These are phyloP conservation scores for Pseudogymnoascus sp. DNA, from an alignment of 2,329 filamentous ascomycete species.

Conservation along the genomic window DNA sequence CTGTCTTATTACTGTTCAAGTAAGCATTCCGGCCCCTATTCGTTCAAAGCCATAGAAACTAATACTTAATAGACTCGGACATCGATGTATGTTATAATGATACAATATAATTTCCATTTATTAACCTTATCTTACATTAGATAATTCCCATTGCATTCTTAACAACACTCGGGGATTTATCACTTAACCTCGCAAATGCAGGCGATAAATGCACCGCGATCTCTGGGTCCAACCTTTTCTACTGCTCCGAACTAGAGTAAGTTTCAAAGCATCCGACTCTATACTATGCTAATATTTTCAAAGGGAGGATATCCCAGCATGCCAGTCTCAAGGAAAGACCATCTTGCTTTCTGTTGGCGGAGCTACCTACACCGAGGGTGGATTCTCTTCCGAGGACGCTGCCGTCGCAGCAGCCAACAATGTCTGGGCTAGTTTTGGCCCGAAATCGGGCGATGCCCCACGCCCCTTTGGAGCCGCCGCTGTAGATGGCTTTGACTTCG, in stretches of 20 bases:
- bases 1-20: constrained; percentile 52
- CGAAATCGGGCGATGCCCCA: constrained; percentile 38
- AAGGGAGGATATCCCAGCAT: constrained; percentile 44
- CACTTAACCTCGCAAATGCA: constrained; percentile 58
- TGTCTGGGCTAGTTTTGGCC: constrained; percentile 66
- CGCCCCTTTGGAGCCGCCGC: constrained; percentile 60
- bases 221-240: constrained; percentile 47
- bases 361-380: constrained; percentile 60
- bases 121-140: constrained; percentile 28
- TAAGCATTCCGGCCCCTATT: constrained; percentile 29
- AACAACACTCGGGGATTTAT: constrained; percentile 44
- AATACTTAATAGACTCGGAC: constrained; percentile 33
- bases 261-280: constrained; percentile 21
- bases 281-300: constrained; percentile 7
- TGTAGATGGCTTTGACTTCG: constrained; percentile 70
- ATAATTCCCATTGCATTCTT: constrained; percentile 60
- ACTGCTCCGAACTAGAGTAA: constrained; percentile 59
- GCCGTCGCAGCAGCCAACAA: constrained; percentile 51
- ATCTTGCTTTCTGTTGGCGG: constrained; percentile 67
- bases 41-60: constrained; percentile 12
- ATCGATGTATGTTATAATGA: constrained; percentile 35
- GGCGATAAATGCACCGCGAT: constrained; percentile 55
- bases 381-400: constrained; percentile 46
- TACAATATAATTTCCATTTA: not conserved
- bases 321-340: constrained; percentile 59